Conservation (phyloP, 495 filamentous ascomycete species). For the Hamigera avellanea region DNA sequence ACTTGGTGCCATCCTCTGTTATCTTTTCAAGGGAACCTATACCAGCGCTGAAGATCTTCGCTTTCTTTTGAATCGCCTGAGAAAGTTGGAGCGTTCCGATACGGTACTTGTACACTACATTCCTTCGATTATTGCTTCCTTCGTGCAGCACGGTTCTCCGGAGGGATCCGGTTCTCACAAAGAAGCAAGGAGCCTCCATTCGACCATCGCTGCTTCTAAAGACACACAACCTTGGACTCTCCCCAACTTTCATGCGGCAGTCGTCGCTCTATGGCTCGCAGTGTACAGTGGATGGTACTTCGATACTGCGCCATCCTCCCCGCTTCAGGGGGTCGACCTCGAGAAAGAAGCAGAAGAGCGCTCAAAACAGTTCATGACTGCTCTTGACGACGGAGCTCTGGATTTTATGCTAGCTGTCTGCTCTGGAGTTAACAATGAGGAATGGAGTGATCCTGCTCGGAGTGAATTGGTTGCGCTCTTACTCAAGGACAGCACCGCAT, state of each 20-base stretch:
- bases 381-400: slow-evolving; percentile 82
- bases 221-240: slow-evolving; percentile 59
- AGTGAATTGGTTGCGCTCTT: slow-evolving; percentile 63
- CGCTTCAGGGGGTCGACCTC: slow-evolving; percentile 43
- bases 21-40: slow-evolving; percentile 63
- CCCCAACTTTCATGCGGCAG: slow-evolving; percentile 61
- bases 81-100: slow-evolving; percentile 61
- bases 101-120: slow-evolving; percentile 64
- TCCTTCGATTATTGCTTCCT: slow-evolving; percentile 61
- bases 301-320: slow-evolving; percentile 47
- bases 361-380: slow-evolving; percentile 56
- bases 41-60: slow-evolving; percentile 61
- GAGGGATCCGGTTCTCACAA: slow-evolving; percentile 48
- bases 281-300: slow-evolving; percentile 86
- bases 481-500: slow-evolving; percentile 58
- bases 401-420: slow-evolving; percentile 81
- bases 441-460: slow-evolving; percentile 75
- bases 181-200: slow-evolving; percentile 57
- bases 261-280: slow-evolving; percentile 71
- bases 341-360: slow-evolving; percentile 57
- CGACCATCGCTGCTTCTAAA: slow-evolving; percentile 46
- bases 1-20: slow-evolving; percentile 62
- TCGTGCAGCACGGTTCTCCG: slow-evolving; percentile 60
- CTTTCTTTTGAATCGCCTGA: slow-evolving; percentile 50
- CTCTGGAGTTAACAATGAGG: slow-evolving; percentile 57